phyloP scores from a whole-genome alignment of 805 yeast genomes.

The Sugiyamaella smithiae region DNA sequence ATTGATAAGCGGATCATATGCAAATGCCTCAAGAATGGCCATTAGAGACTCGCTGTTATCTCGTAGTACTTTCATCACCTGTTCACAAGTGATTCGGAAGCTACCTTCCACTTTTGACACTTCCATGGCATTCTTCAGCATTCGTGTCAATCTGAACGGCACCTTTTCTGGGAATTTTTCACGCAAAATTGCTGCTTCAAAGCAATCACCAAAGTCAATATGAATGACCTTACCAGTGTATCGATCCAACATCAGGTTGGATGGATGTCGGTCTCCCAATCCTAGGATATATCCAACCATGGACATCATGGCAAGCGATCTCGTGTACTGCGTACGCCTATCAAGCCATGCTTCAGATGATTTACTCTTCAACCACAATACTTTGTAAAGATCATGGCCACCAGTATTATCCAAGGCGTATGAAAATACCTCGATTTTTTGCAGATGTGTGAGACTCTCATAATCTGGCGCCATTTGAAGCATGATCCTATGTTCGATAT shows the following conservation, averaged over 20 bases:
- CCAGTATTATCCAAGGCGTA: conserved; percentile 92
- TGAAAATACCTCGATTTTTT: conserved; percentile 94
- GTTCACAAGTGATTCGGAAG: conserved; percentile 92
- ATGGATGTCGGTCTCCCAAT: conserved; percentile 96
- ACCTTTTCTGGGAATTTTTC: conserved; percentile 98
- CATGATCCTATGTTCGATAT: conserved; percentile 94
- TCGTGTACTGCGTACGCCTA: conserved; percentile 91
- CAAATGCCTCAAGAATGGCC: conserved; percentile 98
- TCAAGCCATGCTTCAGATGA: conserved; percentile 98
- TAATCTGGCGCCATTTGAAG: conserved; percentile 97
- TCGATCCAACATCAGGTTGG: conserved; percentile 91
- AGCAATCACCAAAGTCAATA: conserved; percentile 98
- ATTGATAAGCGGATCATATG: conserved; percentile 95
- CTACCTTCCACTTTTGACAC: conserved; percentile 98
- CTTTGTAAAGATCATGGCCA: conserved; percentile 94
- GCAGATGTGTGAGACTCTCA: conserved; percentile 81
- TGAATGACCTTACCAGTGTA: conserved; percentile 94
- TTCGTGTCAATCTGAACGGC: conserved; percentile 93
- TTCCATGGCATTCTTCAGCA: conserved; percentile 98
- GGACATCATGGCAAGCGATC: conserved; percentile 97
- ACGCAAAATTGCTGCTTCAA: conserved; percentile 94
- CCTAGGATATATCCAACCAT: conserved; percentile 98
- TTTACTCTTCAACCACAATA: conserved; percentile 92
- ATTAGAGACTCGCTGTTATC: conserved; percentile 93
- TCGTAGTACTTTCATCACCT: conserved; percentile 91